These are phyloP conservation scores for Ballota nigra DNA, from an alignment of 257 asterid genomes.

Conservation along the genomic window DNA sequence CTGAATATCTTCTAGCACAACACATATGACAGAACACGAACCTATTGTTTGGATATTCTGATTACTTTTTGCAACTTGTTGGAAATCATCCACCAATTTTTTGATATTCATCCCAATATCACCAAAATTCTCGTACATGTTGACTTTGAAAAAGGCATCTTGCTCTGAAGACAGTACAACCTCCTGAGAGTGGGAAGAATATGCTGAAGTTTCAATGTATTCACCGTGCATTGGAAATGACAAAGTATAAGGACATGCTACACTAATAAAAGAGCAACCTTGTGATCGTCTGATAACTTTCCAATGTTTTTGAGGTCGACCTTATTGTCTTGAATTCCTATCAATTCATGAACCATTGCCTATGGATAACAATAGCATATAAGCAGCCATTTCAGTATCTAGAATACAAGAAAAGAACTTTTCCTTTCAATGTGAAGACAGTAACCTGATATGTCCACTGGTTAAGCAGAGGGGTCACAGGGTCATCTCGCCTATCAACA, in stretches of 20 bases:
- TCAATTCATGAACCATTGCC: constrained; percentile 98
- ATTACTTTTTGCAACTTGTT: constrained; percentile 88
- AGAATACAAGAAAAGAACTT: background rate
- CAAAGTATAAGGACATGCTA: constrained; percentile 13
- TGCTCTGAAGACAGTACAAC: constrained; percentile 97
- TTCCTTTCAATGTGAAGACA: constrained; percentile 7
- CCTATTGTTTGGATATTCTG: constrained; percentile 99
- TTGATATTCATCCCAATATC: constrained; percentile 98
- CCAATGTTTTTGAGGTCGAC: constrained; percentile 76
- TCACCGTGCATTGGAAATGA: constrained; percentile 15
- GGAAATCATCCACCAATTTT: constrained; percentile 94
- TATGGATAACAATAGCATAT: constrained; percentile 26
- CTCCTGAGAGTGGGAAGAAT: constrained; percentile 50
- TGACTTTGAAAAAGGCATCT: constrained; percentile 88
- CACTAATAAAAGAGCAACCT: constrained; percentile 48
- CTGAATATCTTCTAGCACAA: constrained; percentile 4
- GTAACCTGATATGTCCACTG: constrained; percentile 99
- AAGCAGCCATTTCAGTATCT: constrained; percentile 19
- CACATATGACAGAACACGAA: constrained; percentile 35
- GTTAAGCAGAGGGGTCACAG: constrained; percentile 89
- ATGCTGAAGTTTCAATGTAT: constrained; percentile 20
- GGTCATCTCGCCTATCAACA: constrained; percentile 95
- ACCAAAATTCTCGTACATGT: constrained; percentile 93
- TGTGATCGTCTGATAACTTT: constrained; percentile 72
- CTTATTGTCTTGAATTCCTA: constrained; percentile 93